Evolutionary conservation across 2,329 filamentous ascomycete species (phyloP).

Genomic region (Trichophyton schoenleinii): DNA sequence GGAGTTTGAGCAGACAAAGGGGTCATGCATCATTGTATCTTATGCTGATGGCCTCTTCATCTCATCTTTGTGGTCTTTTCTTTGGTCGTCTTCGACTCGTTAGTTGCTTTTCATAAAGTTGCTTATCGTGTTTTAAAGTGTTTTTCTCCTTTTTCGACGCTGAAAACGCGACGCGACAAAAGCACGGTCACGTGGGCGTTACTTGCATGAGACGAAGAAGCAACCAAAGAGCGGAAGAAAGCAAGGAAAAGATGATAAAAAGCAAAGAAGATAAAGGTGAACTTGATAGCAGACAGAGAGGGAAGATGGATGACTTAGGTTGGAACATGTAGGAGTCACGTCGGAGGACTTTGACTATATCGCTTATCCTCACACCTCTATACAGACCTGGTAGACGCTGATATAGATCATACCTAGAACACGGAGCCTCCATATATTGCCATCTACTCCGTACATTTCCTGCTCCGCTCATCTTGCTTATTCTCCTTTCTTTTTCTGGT

Average conservation of each 20-base stretch:
- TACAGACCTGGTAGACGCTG: too few species aligned
- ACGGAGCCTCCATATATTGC: too few species aligned
- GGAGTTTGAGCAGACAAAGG: slow-evolving; percentile 19
- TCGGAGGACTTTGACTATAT: too few species aligned
- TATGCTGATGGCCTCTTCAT: not conserved
- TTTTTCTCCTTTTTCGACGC: not conserved
- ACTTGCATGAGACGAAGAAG: not conserved
- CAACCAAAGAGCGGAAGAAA: not conserved
- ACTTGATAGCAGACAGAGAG: not conserved
- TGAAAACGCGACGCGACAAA: not conserved
- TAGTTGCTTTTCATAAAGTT: not conserved
- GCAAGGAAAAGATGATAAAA: not conserved
- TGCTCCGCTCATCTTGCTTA: not conserved
- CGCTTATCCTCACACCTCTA: too few species aligned
- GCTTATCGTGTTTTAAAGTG: not conserved
- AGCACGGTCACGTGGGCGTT: not conserved
- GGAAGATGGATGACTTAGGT: not conserved
- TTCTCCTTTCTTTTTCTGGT: not conserved
- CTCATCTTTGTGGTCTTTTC: not conserved
- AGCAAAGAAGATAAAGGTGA: not conserved
- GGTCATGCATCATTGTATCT: slow-evolving; percentile 6
- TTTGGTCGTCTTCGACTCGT: not conserved
- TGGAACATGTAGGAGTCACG: too few species aligned
- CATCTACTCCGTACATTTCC: too few species aligned
- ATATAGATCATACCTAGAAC: too few species aligned